Conservation (phyloP, 257 asterid genomes). For the Ligustrum vulgare region DNA sequence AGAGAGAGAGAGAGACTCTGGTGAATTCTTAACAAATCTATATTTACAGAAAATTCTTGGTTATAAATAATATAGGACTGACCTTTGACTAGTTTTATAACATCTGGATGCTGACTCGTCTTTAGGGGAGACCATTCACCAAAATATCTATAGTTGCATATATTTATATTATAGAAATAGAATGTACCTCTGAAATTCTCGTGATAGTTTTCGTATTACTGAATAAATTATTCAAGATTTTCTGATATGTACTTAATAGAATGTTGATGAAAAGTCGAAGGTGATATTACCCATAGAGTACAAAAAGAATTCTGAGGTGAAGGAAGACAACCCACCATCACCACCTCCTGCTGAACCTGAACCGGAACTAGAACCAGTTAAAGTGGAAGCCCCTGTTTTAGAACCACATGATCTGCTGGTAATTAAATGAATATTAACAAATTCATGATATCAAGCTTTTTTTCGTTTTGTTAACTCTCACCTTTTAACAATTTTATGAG, state of each 20-base stretch:
- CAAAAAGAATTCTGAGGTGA: slow-evolving; percentile 59
- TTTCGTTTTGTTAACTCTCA: neutral
- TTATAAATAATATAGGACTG: neutral
- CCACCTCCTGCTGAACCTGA: slow-evolving; percentile 47
- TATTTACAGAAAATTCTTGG: neutral
- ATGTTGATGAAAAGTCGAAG: slow-evolving; percentile 71
- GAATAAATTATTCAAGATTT: neutral
- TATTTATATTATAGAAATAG: neutral
- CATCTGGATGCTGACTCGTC: neutral
- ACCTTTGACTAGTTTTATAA: too few species aligned
- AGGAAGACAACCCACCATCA: slow-evolving; percentile 54
- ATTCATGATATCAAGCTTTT: neutral
- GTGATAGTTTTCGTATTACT: neutral
- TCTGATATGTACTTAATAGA: slow-evolving; percentile 18
- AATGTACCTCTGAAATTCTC: neutral
- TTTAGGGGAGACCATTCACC: neutral
- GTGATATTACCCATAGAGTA: slow-evolving; percentile 74
- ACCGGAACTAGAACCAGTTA: slow-evolving; percentile 48
- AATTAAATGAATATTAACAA: slow-evolving; percentile 9
- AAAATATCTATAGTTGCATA: neutral
- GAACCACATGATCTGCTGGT: slow-evolving; percentile 81
- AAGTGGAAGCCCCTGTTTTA: slow-evolving; percentile 53
- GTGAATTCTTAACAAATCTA: too few species aligned
- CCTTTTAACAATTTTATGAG: neutral
- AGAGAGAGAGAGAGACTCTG: neutral